A percentile compares a stretch with the other conserved stretches of the same genome.
Conservation (phyloP, 2,329 filamentous ascomycete genomes). For the Penicillium sp. region DNA sequence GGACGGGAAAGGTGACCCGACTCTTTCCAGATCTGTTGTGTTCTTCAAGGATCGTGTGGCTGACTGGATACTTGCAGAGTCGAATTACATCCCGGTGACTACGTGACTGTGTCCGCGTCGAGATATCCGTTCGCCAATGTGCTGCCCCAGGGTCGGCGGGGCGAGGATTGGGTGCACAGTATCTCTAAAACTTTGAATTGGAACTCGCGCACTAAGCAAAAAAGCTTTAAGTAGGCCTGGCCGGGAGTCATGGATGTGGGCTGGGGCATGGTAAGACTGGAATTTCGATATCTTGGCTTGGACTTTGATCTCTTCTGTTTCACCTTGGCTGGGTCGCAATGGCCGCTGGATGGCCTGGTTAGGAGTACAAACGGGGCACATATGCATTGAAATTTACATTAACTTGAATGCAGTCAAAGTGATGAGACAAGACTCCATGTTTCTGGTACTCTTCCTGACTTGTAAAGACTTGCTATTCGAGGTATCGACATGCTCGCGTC, state of each 20-base stretch:
- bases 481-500: background rate
- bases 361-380: background rate
- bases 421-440: background rate
- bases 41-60: slow-evolving; percentile 11
- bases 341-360: slow-evolving; percentile 13
- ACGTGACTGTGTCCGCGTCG: slow-evolving; percentile 55
- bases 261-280: background rate
- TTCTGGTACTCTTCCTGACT: background rate
- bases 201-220: slow-evolving; percentile 52
- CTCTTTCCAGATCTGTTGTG: background rate
- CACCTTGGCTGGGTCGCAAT: background rate
- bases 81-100: slow-evolving; percentile 53
- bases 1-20: slow-evolving; percentile 70
- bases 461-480: background rate
- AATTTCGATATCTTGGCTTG: background rate
- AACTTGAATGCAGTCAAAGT: background rate
- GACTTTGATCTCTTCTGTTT: background rate
- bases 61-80: slow-evolving; percentile 34
- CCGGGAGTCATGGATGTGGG: too few species aligned
- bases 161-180: slow-evolving; percentile 54
- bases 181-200: slow-evolving; percentile 54
- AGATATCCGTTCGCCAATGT: slow-evolving; percentile 56
- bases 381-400: background rate
- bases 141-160: slow-evolving; percentile 44
- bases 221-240: slow-evolving; percentile 34